Conservation (phyloP, 495 filamentous ascomycete species). For the Pseudoneurospora amorphoporcata region DNA sequence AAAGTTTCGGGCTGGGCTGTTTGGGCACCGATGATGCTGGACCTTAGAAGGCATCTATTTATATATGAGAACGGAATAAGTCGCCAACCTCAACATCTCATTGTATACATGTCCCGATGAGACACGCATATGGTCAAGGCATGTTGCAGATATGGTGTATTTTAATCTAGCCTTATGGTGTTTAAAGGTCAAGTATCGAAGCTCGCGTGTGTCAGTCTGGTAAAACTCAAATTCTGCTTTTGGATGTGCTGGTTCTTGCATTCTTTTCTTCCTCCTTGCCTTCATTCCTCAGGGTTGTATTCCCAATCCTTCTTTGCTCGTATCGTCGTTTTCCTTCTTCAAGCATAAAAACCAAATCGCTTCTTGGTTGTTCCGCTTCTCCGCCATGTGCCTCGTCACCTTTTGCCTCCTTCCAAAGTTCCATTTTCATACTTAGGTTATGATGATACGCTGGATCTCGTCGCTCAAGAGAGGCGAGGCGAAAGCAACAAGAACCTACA, state of each 20-base stretch:
- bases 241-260: background rate
- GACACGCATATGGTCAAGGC: background rate
- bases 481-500: background rate
- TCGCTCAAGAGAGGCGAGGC: background rate
- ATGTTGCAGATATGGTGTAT: background rate
- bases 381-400: background rate
- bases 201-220: background rate
- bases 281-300: background rate
- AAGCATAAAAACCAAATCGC: background rate
- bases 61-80: background rate
- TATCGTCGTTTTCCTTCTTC: background rate
- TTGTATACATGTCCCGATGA: background rate
- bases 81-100: background rate
- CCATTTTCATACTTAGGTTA: background rate
- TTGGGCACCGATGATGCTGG: background rate
- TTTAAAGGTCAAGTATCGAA: background rate
- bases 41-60: background rate
- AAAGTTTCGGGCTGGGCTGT: too few species aligned
- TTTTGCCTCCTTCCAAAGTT: background rate
- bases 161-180: background rate
- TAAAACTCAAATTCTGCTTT: background rate
- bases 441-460: background rate
- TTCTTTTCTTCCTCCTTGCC: background rate
- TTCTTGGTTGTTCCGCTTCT: background rate
- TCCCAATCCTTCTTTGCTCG: background rate